phyloP scores from a whole-genome alignment of 2,329 filamentous ascomycete species.

The Monilinia fructigena region DNA sequence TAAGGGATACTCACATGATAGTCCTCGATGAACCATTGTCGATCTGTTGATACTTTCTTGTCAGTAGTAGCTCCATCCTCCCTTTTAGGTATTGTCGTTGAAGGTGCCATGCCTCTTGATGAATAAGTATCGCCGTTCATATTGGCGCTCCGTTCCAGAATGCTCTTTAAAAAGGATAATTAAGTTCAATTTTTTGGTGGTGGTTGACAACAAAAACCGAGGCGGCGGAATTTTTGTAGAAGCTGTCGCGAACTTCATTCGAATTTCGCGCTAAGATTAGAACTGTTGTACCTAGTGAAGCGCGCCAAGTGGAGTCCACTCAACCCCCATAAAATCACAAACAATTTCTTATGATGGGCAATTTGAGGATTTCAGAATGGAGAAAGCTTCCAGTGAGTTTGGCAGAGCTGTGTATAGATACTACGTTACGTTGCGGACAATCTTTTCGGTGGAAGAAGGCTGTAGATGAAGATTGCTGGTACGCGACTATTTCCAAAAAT shows the following conservation, averaged over 20 bases:
- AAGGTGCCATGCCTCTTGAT: conserved; percentile 61
- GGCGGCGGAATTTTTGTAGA: conserved; percentile 23
- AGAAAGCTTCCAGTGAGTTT: conserved; percentile 79
- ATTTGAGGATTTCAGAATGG: conserved; percentile 68
- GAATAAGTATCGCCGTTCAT: conserved; percentile 89
- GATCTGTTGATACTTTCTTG: conserved; percentile 45
- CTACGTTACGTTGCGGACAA: conserved; percentile 89
- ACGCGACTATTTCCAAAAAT: conserved; percentile 25
- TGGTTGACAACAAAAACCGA: conserved; percentile 14
- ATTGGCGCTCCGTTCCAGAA: conserved; percentile 37
- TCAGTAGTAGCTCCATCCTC: conserved; percentile 40
- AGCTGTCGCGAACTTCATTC: conserved; percentile 25
- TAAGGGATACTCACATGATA: conserved; percentile 48
- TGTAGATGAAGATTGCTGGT: conserved; percentile 83
- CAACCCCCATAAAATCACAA: conserved; percentile 15
- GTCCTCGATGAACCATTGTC: conserved; percentile 51
- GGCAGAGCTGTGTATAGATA: conserved; percentile 89
- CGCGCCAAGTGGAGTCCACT: conserved; percentile 20
- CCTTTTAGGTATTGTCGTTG: conserved; percentile 35
- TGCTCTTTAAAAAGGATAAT: background rate
- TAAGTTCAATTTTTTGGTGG: conserved; percentile 5
- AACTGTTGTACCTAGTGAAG: conserved; percentile 12
- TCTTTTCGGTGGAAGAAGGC: conserved; percentile 94
- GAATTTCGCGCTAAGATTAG: conserved; percentile 25
- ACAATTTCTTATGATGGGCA: conserved; percentile 32